phyloP scores from a whole-genome alignment of 345 rosid genomes.

The Trapa incisa region DNA sequence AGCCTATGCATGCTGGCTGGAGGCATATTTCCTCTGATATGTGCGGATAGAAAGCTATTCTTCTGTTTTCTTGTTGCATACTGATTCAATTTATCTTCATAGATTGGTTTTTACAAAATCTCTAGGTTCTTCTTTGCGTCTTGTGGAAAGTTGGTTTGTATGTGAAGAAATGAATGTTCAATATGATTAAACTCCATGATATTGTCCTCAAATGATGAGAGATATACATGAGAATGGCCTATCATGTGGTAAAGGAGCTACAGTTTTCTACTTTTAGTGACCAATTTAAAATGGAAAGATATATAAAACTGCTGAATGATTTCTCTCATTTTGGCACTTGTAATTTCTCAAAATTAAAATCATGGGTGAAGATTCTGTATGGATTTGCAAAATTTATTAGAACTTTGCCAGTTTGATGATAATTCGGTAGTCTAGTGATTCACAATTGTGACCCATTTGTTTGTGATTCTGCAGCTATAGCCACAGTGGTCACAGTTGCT shows the following conservation, averaged over 20 bases:
- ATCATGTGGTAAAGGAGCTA: background rate
- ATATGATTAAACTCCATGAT: background rate
- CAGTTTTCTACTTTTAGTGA: background rate
- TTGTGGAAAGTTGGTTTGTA: background rate
- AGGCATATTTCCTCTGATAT: no score
- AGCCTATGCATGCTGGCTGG: background rate
- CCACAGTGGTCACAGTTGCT: constrained; percentile 70
- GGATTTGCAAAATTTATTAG: no score
- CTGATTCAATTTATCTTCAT: background rate
- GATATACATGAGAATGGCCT: background rate
- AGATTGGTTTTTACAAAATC: background rate
- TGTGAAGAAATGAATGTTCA: background rate
- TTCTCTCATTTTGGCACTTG: background rate
- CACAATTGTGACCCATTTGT: background rate
- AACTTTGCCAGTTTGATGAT: no score
- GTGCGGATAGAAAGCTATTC: no score
- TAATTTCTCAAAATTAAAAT: background rate
- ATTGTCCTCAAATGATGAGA: background rate
- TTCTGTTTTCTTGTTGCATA: background rate
- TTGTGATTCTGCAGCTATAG: constrained; percentile 45
- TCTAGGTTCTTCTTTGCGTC: background rate
- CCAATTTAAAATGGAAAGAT: background rate
- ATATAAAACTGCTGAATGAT: background rate
- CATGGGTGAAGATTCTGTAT: no score
- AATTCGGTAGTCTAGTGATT: background rate